Evolutionary conservation across 2,329 filamentous ascomycete genomes (phyloP).

Genomic region (Aspergillus sclerotialis): DNA sequence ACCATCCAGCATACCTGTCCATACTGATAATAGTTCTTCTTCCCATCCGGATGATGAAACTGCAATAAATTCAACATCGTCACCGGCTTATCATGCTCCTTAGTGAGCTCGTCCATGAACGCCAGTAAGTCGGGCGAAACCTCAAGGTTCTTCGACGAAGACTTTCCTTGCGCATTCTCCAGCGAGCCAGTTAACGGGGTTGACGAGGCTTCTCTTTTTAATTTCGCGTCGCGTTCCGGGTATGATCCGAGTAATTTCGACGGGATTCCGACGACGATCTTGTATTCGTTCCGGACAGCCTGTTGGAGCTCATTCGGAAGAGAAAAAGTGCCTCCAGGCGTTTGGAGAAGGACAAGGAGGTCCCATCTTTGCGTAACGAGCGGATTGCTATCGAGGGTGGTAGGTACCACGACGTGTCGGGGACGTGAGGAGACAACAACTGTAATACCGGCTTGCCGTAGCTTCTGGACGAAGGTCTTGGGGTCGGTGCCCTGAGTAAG

Average conservation of each 20-base stretch:
- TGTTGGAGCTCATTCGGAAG: slow-evolving; percentile 14
- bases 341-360: slow-evolving; percentile 27
- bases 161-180: slow-evolving; percentile 16
- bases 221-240: slow-evolving; percentile 13
- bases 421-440: slow-evolving; percentile 30
- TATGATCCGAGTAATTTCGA: slow-evolving; percentile 27
- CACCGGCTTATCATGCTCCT: slow-evolving; percentile 38
- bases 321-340: slow-evolving; percentile 3
- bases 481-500: slow-evolving; percentile 17
- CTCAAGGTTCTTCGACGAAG: slow-evolving; percentile 46
- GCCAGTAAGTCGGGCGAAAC: slow-evolving; percentile 43
- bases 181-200: slow-evolving; percentile 22
- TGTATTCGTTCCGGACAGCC: slow-evolving; percentile 23
- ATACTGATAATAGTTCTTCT: slow-evolving; percentile 51
- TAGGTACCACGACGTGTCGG: slow-evolving; percentile 30
- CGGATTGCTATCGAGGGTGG: slow-evolving; percentile 19
- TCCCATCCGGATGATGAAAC: slow-evolving; percentile 45
- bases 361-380: slow-evolving; percentile 28
- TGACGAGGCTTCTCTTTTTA: slow-evolving; percentile 12
- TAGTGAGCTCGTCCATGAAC: slow-evolving; percentile 40
- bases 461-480: slow-evolving; percentile 19
- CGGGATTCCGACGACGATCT: slow-evolving; percentile 26
- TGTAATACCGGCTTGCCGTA: slow-evolving; percentile 17
- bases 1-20: slow-evolving; percentile 28
- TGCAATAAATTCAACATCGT: slow-evolving; percentile 59